A percentile compares a stretch with the other conserved stretches of the same genome.
phyloP scores from a whole-genome alignment of 2,329 filamentous ascomycete species.

The Cryphonectria nitschkei region DNA sequence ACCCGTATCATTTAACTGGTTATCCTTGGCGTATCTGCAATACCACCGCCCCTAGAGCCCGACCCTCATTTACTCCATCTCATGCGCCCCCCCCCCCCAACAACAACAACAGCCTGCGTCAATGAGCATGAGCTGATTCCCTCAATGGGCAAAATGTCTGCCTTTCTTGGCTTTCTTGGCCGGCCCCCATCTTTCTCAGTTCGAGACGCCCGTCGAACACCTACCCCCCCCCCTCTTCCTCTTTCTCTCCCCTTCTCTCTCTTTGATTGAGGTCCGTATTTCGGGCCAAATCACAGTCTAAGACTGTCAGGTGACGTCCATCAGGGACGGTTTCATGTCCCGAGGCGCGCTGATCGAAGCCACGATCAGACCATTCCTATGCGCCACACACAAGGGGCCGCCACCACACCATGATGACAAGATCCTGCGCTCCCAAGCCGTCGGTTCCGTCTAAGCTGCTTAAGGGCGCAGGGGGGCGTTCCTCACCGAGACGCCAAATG shows the following conservation, averaged over 20 bases:
- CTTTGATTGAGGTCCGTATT: neutral
- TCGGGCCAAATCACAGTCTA: neutral
- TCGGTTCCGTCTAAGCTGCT: neutral
- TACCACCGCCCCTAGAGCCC: neutral
- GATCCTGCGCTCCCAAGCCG: neutral
- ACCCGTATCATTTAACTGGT: neutral
- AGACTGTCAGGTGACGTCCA: neutral
- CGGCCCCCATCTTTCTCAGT: neutral
- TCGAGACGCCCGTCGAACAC: neutral
- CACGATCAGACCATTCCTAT: neutral
- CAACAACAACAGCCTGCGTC: neutral
- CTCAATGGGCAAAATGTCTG: neutral
- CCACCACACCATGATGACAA: neutral
- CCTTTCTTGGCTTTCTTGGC: neutral
- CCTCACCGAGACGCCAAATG: neutral
- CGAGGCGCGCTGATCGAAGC: neutral
- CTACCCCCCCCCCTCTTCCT: neutral
- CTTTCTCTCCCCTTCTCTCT: neutral
- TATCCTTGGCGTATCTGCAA: neutral
- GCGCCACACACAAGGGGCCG: neutral
- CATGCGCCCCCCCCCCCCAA: neutral
- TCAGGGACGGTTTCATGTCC: neutral
- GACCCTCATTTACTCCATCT: neutral
- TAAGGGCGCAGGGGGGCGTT: neutral
- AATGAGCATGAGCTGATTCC: neutral